Conservation (phyloP, 2,329 filamentous ascomycete species). For the Pestalotiopsis fici region DNA sequence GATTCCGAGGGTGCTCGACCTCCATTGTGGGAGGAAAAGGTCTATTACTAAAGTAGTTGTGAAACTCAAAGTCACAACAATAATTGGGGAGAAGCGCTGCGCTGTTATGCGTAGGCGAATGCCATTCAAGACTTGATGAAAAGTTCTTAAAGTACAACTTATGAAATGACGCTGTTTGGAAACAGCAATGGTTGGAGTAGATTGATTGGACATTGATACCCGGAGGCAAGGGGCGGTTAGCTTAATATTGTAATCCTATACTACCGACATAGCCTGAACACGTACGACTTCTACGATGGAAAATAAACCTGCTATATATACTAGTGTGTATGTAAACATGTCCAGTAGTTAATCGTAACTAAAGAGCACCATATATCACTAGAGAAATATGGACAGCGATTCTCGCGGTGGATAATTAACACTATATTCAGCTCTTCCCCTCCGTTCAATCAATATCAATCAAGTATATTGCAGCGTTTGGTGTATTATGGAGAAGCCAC, state of each 20-base stretch:
- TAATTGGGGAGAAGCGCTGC: background rate
- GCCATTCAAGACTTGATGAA: background rate
- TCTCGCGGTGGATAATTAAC: no score
- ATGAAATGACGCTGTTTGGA: background rate
- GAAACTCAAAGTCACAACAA: background rate
- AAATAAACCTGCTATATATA: background rate
- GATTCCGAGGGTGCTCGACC: slow-evolving; percentile 32
- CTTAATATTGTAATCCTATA: background rate
- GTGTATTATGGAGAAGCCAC: no score
- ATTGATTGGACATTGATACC: background rate
- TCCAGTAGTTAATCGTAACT: background rate
- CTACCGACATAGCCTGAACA: background rate
- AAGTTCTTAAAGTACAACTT: background rate
- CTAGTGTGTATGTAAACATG: background rate
- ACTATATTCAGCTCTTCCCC: no score
- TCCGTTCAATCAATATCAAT: no score
- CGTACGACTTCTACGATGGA: background rate
- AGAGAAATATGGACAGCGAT: no score
- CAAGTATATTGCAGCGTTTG: no score
- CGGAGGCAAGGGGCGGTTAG: background rate
- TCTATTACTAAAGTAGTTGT: slow-evolving; percentile 27
- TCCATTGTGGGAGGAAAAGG: slow-evolving; percentile 34
- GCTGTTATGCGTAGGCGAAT: background rate
- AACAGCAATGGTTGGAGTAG: background rate
- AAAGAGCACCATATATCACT: no score